Base-by-base conservation (phyloP, 768 basidiomycete species). In the Boletus insuetus region DNA sequence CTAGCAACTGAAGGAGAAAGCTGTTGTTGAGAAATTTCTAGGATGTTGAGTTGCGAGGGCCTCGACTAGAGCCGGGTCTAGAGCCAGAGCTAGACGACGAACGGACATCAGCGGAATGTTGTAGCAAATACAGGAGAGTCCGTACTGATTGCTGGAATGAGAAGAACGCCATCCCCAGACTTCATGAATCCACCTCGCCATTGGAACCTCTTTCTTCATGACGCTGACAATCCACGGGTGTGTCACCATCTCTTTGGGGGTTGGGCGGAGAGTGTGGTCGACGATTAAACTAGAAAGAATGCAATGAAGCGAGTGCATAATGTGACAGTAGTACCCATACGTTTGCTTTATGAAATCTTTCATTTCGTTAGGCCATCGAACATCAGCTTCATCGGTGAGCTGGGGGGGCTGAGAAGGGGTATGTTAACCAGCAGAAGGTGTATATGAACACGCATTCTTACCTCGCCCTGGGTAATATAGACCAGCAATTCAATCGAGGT, bases 401-500 rank as follows among this genome's bases (percentile, higher is more conserved):
- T 83, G 78, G n/a, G 91, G 91, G 49, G 89, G 89, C 90, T 93
- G 66, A 49, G 49, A 53, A 49, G 14, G 42, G 32, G 29, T 39
- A 48, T 46, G 51, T 61, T 46, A 68, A 59, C 48, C 57, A 61
- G 51, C 40, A 53, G 58, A 58, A 38, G 43, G 32, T 58, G 49
- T 32, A 24, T 29, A 4, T 19, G 34, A 35, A 48, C 26, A 47
- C 42, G 47, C 13, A 8, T 48, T 74, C 80, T 54, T 58, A 87
- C 88, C 75, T 90, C 88, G 67, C 87, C 84, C 46, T 82, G 78
- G 7, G 91, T 89, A 64, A 97, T 94, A 66, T 93, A 85, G 73
- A 92, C 87, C 76, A 98, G 84, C 50, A 98, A 77, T 67, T 98
- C 96, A 69, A 98, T 96, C n/a, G 92, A 86, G 6, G 91, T 86